Evolutionary conservation across 2,329 filamentous ascomycete species (phyloP), one percentile per base, ranked within the genome.

Genomic region (Thielaviopsis musarum): DNA sequence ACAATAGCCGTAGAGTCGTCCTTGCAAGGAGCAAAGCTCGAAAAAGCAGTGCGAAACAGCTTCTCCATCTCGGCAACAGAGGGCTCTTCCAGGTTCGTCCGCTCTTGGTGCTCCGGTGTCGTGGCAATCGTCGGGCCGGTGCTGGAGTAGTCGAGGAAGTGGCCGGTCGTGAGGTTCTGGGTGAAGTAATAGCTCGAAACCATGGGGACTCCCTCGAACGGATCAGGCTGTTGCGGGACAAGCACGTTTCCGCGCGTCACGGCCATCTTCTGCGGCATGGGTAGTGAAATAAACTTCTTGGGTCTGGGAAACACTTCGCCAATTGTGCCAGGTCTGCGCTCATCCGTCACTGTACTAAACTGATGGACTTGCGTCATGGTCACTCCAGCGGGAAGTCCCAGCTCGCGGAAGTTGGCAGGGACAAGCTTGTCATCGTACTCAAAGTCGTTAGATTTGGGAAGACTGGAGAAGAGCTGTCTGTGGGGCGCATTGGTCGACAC

Each of bases 391-490:
- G 91, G 91, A 26, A 96, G 73, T 21, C 75, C 78, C 45, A 78
- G 75, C 66, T 88, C 85, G 57, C 80, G 77, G 10, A 89, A 71
- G 12, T 77, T 73, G 54, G 52, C 28, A 64, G 53, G 67, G 45
- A 70, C 66, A 45, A 66, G 52, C 13, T 52, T 45, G 70, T 71
- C 61, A 55, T 59, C 56, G 30, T 59, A 54, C 49, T 62, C 60
- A 24, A 62, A 62, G 24, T 69, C 66, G 12, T 66, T 61, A 2
- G 70, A 66, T 15, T 66, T 54, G 9, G 72, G 87, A 56, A 95
- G 74, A 69, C 91, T 95, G 3, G 91, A 95, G 69, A 93, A 96
- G 3, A 96, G 75, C 62, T 91, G 87, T 41, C 87, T 79, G 53
- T 83, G 82, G 1, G 84, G 82, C 49, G 86, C 86, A 64, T 83